Base-by-base conservation (phyloP, 2,329 filamentous ascomycete genomes). In the Cadophora sp. region DNA sequence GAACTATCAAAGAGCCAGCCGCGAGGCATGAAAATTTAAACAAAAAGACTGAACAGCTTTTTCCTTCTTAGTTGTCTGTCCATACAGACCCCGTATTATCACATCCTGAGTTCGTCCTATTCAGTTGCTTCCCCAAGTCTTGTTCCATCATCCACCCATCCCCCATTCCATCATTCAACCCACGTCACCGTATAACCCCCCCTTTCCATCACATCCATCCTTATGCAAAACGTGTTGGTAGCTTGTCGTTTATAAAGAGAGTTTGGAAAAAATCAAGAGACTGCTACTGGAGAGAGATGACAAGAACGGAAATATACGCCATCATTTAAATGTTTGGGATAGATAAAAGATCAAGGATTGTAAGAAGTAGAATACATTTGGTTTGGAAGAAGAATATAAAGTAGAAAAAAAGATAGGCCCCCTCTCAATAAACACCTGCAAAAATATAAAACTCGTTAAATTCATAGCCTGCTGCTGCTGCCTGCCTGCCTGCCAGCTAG, bases 351-450 rank as follows among this genome's bases (percentile, higher is more conserved):
- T 68, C 53, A 75, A 73, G 56, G 73, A 75, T 68, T 66, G 72
- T 73, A 68, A 73, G 68, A 74, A 73, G 62, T 73, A 74, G 58
- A 74, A 69, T 73, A 73, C 72, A 73, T 18, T 18, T 66, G 59
- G 62, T 64, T 64, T 67, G 43, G 53, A 66, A 62, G 62, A 65
- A 62, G 27, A 24, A 45, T 59, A 43, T 24, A 24, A 55, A 61
- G 62, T 62, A 62, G n/a, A n/a, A 50, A 59, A 53, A 33, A 50
- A 55, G 13, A 33, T 30, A 33, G 27, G 4, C 50, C 7, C 41
- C 41, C 24, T 27, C 22, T 45, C 43, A 45, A 45, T 45, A 45
- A 48, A 47, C 43, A 61, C 30, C 59, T 4, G 56, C 14, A 45
- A 45, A 45, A 45, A 39, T 18, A 51, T 2, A 61, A 56, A 33